Base-by-base conservation (phyloP, 306 rosid genomes). In the Vigna nakashimae region DNA sequence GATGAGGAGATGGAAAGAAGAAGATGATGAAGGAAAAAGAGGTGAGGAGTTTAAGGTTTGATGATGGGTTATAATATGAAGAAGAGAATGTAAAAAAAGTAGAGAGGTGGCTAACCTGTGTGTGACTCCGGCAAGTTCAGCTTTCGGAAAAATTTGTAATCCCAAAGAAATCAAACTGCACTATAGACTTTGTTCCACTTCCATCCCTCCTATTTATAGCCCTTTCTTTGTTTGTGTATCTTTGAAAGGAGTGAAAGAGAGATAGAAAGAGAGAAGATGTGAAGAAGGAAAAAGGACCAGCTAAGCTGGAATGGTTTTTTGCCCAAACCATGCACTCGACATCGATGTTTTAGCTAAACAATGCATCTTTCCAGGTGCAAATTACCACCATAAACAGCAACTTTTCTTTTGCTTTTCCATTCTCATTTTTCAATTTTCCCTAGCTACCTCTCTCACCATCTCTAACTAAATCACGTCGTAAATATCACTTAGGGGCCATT, bases 131-230 rank as follows among this genome's bases (percentile, higher is more conserved):
- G 82, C 79, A 65, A 83, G 87, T 79, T 87, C 83, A 90, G 89
- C 87, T 90, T 88, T 86, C 73, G 87, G 91, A 82, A 84, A 87
- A 60, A 24, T 82, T 89, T 68, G 82, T 45, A 86, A 84, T 84
- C 89, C 90, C 88, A 89, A 89, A 86, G 85, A 89, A 87, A 84
- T 79, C 80, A 67, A 84, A 85, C 49, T 70, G 38, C 77, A 56
- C 64, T 74, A 77, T 84, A 81, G 55, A 69, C 72, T 76, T 82
- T 42, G 50, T 79, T 83, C 79, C 73, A 78, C 82, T 80, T 83
- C 82, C 10, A 59, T 62, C 75, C 78, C 71, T 74, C 68, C 70
- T 81, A 86, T 86, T 82, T 88, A 84, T 93, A 82, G 85, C 84
- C 82, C 79, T 88, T 93, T 65, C 84, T 88, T 68, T 79, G 82